phyloP scores from a whole-genome alignment of 768 basidiomycete species.

The Mycena metata region DNA sequence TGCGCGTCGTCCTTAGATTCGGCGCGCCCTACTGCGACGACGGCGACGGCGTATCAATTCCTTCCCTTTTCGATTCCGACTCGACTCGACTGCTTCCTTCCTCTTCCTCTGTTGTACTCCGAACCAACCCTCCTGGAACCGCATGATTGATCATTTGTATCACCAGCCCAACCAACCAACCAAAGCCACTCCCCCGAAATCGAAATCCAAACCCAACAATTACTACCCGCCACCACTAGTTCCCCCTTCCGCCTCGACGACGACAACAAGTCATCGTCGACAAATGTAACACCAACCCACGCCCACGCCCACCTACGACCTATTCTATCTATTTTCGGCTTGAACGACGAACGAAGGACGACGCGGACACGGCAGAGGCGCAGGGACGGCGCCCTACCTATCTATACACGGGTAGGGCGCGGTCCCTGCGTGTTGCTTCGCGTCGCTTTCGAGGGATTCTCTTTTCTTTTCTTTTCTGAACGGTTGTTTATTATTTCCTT shows the following conservation, averaged over 20 bases:
- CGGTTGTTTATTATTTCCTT: slow-evolving; percentile 9
- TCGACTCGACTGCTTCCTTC: slow-evolving; percentile 24
- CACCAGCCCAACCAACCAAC: slow-evolving; percentile 50
- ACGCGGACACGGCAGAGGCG: not conserved
- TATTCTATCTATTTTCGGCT: too few species aligned
- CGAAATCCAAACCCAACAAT: too few species aligned
- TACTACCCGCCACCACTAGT: not conserved
- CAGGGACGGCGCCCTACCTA: not conserved
- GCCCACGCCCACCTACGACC: too few species aligned
- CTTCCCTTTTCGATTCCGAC: not conserved
- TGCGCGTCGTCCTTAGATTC: too few species aligned
- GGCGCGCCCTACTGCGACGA: too few species aligned
- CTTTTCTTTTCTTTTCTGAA: not conserved
- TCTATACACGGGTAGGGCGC: not conserved
- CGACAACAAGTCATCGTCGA: not conserved
- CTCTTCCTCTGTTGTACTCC: slow-evolving; percentile 53
- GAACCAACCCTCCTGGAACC: slow-evolving; percentile 38
- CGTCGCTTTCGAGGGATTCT: not conserved
- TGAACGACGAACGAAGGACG: too few species aligned
- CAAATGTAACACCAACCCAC: too few species aligned
- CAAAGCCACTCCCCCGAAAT: too few species aligned
- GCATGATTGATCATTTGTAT: slow-evolving; percentile 53
- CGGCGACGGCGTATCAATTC: too few species aligned
- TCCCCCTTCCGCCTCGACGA: not conserved
- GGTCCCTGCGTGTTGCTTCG: not conserved